Percentiles rank a stretch among this genome's conserved stretches.
Conservation (phyloP, 2,329 filamentous ascomycete genomes). For the Penicillium sp. region DNA sequence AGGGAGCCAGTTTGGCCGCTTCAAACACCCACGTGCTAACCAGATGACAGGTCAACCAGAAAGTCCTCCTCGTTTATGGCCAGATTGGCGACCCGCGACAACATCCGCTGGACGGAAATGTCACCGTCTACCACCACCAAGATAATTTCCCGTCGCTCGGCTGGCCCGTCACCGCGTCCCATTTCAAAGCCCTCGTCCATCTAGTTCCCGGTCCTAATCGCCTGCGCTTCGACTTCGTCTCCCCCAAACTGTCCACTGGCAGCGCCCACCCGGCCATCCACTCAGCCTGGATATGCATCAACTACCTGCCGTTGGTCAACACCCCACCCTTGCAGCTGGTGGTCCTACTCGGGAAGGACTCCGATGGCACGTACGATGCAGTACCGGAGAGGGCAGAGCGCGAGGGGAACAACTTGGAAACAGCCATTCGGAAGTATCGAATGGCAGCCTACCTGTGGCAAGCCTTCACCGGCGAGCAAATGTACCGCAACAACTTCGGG, state of each 20-base stretch:
- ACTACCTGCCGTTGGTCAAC: slow-evolving; percentile 78
- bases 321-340: slow-evolving; percentile 85
- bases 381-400: slow-evolving; percentile 71
- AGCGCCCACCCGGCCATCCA: slow-evolving; percentile 68
- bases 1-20: neutral
- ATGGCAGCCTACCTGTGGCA: slow-evolving; percentile 98
- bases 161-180: slow-evolving; percentile 86
- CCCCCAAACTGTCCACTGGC: slow-evolving; percentile 71
- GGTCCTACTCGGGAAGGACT: slow-evolving; percentile 85
- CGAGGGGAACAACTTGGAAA: slow-evolving; percentile 80
- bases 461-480: slow-evolving; percentile 94
- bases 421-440: slow-evolving; percentile 83
- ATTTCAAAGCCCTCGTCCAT: slow-evolving; percentile 90
- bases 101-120: slow-evolving; percentile 71
- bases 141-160: slow-evolving; percentile 78
- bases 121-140: slow-evolving; percentile 80
- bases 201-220: slow-evolving; percentile 89
- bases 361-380: slow-evolving; percentile 80
- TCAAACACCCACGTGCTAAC: slow-evolving; percentile 4
- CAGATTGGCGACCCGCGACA: slow-evolving; percentile 73
- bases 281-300: slow-evolving; percentile 76
- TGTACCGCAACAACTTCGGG: slow-evolving; percentile 85
- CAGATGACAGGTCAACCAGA: slow-evolving; percentile 77
- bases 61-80: slow-evolving; percentile 78
- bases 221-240: slow-evolving; percentile 83